phyloP scores from a whole-genome alignment of 176 grass and related monocot species.

The Pharus latifolius region DNA sequence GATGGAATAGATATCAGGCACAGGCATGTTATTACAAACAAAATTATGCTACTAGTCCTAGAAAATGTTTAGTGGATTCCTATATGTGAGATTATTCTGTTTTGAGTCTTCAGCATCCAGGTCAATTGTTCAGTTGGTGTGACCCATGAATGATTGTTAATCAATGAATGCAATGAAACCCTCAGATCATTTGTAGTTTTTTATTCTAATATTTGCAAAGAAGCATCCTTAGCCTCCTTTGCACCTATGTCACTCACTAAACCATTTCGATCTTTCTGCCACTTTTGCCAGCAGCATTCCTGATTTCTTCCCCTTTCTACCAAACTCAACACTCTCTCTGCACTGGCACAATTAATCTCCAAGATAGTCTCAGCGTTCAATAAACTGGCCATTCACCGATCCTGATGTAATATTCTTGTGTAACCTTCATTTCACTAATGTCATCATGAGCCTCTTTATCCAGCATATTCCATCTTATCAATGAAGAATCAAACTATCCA shows the following conservation, averaged over 20 bases:
- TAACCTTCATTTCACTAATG: not conserved
- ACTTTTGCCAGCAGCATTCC: not conserved
- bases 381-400: not conserved
- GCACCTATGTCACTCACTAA: not conserved
- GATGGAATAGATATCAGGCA: too few relatives aligned
- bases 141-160: not conserved
- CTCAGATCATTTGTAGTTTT: conserved; percentile 1
- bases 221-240: not conserved
- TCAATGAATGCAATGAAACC: too few relatives aligned
- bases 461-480: not conserved
- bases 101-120: not conserved
- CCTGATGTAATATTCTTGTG: not conserved
- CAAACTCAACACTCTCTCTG: not conserved
- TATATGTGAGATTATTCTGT: not conserved
- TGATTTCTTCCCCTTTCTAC: not conserved
- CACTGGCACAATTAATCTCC: not conserved
- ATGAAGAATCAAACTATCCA: not conserved
- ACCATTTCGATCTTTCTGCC: not conserved
- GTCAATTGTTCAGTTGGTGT: not conserved
- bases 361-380: not conserved
- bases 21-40: too few relatives aligned
- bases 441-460: not conserved
- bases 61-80: not conserved
- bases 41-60: too few relatives aligned
- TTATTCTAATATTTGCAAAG: not conserved